A percentile compares a stretch with the other conserved stretches of the same genome.
Evolutionary conservation across 805 yeast species (phyloP).

Genomic region (Starmera amethionina): DNA sequence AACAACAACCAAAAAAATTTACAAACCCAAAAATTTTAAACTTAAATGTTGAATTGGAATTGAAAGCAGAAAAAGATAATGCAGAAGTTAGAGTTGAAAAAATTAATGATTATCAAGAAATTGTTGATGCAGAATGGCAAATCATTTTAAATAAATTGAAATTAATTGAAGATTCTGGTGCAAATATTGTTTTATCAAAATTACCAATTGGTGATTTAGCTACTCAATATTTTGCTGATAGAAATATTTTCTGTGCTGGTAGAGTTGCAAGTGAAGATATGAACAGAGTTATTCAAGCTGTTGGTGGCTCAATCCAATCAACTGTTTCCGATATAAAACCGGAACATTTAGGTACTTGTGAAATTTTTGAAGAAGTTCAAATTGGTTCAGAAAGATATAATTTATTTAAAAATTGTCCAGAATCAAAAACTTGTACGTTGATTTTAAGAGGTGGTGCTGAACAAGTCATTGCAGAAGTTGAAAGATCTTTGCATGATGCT

Average conservation of each 20-base stretch:
- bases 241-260: slow-evolving; percentile 95
- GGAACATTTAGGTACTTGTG: slow-evolving; percentile 79
- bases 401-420: slow-evolving; percentile 85
- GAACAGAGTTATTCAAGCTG: slow-evolving; percentile 88
- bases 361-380: slow-evolving; percentile 81
- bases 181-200: slow-evolving; percentile 85
- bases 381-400: slow-evolving; percentile 95
- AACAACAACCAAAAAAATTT: slow-evolving; percentile 92
- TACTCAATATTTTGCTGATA: slow-evolving; percentile 96
- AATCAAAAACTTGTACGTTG: slow-evolving; percentile 88
- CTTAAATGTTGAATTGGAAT: slow-evolving; percentile 87
- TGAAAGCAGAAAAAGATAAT: slow-evolving; percentile 97
- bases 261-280: slow-evolving; percentile 83
- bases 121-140: slow-evolving; percentile 99
- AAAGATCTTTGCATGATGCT: slow-evolving; percentile 95
- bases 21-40: slow-evolving; percentile 70
- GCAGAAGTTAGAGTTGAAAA: slow-evolving; percentile 96
- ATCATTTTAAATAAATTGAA: slow-evolving; percentile 81
- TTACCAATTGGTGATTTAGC: slow-evolving; percentile 98
- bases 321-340: slow-evolving; percentile 61
- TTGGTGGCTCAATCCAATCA: slow-evolving; percentile 84
- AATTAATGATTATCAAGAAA: slow-evolving; percentile 87
- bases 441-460: slow-evolving; percentile 96
- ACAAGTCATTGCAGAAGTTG: slow-evolving; percentile 96
- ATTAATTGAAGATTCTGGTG: slow-evolving; percentile 76